Evolutionary conservation across 805 yeast species (phyloP), one percentile per base, ranked within the genome.

Genomic region (Hanseniaspora pseudoguilliermondii): DNA sequence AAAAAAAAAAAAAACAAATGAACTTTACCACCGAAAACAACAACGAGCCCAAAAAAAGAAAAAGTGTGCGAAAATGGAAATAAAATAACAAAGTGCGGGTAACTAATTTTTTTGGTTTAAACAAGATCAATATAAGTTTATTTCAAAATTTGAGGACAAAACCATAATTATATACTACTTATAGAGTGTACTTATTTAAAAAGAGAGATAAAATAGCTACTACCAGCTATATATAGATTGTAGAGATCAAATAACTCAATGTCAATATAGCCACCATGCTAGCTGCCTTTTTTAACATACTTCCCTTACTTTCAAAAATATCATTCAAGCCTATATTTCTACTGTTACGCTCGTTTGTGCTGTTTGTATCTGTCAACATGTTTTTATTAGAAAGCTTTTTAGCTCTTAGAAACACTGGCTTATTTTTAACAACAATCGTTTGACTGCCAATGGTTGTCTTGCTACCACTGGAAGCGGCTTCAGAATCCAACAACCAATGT

Each of bases 361-460:
- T 41, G 15, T 41, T 41, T 21, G 44, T 15, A 5, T 21, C n/a
- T 20, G 15, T 1, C 23, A 40, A 2, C 13, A 15, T 41, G 11
- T 41, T 23, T 15, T 41, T 41, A 7, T 41, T 41, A 38, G 67
- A 63, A 1, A 60, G 47, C 23, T 66, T 65, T 35, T 71, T 69
- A 13, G 65, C 66, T 41, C 34, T 49, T 25, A 49, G 20, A 36
- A 72, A 76, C 39, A 75, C 71, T 55, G 72, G 75, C 49, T 66
- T 68, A 65, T 75, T 75, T 62, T 76, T 76, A 58, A 76, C 68
- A 8, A 2, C 21, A 29, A n/a, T 5, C 9, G 10, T 20, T 21
- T 41, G 21, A 23, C 18, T 18, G 11, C 1, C 18, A 16, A 40
- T 20, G 13, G 27, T 20, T 9, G 25, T 40, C 23, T 40, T 40